These are phyloP conservation scores for Paxillus rubicundulus DNA, from an alignment of 768 basidiomycete species.

Conservation along the genomic window DNA sequence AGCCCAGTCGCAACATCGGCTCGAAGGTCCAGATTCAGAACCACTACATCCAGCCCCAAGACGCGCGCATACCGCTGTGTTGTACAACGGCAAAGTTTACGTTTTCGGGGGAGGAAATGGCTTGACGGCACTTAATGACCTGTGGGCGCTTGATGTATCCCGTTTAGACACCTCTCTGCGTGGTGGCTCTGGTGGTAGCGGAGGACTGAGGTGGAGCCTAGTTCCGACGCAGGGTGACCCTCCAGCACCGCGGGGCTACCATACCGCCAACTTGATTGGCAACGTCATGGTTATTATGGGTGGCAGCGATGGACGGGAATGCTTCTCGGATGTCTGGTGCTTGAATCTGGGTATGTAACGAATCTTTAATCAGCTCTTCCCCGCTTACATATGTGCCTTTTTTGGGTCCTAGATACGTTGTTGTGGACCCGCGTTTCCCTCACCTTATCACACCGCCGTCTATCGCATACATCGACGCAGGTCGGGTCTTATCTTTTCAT, in stretches of 20 bases:
- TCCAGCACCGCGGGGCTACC: constrained; percentile 78
- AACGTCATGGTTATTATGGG: constrained; percentile 87
- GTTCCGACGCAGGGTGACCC: constrained; percentile 53
- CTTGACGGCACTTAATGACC: constrained; percentile 81
- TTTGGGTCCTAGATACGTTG: constrained; percentile 21
- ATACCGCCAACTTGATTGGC: constrained; percentile 84
- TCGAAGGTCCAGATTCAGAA: constrained; percentile 1
- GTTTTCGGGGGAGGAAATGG: constrained; percentile 96
- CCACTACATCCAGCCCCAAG: constrained; percentile 57
- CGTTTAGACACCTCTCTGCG: constrained; percentile 32
- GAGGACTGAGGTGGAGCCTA: constrained; percentile 55
- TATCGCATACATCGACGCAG: constrained; percentile 85
- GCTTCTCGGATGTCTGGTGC: constrained; percentile 86
- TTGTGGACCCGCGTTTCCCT: constrained; percentile 28
- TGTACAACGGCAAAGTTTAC: constrained; percentile 70
- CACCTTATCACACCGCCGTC: constrained; percentile 46
- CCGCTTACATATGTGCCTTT: too few species aligned
- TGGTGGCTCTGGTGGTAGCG: constrained; percentile 2
- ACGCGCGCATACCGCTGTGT: constrained; percentile 84
- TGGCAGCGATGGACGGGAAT: constrained; percentile 86
- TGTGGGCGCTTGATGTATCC: constrained; percentile 81
- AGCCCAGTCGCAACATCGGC: constrained; percentile 3
- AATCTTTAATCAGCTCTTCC: not conserved
- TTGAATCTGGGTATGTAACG: constrained; percentile 73
- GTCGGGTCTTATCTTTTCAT: constrained; percentile 92